Evolutionary conservation across 2,329 filamentous ascomycete species (phyloP).

Genomic region (Pseudofabraea citricarpa): DNA sequence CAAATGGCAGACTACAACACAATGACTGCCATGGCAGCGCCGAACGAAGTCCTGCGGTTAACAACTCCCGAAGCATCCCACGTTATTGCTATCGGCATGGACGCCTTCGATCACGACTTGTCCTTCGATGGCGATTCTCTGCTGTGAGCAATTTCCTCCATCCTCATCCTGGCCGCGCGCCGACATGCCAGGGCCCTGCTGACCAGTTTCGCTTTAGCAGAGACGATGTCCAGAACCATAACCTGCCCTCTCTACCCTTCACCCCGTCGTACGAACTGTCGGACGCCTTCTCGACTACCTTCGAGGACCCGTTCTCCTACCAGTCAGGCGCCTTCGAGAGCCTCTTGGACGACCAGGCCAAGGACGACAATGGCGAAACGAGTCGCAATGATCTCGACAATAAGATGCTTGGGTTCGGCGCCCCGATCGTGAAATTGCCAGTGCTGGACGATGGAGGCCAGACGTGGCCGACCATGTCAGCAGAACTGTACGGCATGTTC

Average conservation of each 20-base stretch:
- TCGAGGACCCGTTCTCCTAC: constrained; percentile 61
- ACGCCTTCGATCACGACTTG: constrained; percentile 23
- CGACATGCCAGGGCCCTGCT: not conserved
- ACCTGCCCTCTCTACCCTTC: constrained; percentile 43
- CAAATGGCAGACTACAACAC: constrained; percentile 4
- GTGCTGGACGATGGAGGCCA: constrained; percentile 63
- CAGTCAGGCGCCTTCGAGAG: constrained; percentile 40
- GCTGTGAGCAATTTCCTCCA: constrained; percentile 18
- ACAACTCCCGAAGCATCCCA: constrained; percentile 8
- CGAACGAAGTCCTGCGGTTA: constrained; percentile 23
- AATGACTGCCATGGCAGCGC: constrained; percentile 7
- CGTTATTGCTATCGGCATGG: constrained; percentile 14
- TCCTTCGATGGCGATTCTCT: constrained; percentile 22
- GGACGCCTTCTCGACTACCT: constrained; percentile 53
- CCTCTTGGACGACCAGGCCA: constrained; percentile 24
- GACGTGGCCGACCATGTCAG: constrained; percentile 61
- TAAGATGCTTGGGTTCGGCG: constrained; percentile 71
- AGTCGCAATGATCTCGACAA: constrained; percentile 48
- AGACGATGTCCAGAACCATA: constrained; percentile 31
- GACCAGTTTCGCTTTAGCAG: constrained; percentile 23
- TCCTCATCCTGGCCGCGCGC: not conserved
- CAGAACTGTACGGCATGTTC: constrained; percentile 84
- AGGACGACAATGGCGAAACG: constrained; percentile 11
- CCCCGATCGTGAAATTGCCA: constrained; percentile 53
- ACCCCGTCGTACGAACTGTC: constrained; percentile 58